Evolutionary conservation across 164 flowering plant species (phyloP), one percentile per base, ranked within the genome.

Genomic region (Houttuynia cordata): DNA sequence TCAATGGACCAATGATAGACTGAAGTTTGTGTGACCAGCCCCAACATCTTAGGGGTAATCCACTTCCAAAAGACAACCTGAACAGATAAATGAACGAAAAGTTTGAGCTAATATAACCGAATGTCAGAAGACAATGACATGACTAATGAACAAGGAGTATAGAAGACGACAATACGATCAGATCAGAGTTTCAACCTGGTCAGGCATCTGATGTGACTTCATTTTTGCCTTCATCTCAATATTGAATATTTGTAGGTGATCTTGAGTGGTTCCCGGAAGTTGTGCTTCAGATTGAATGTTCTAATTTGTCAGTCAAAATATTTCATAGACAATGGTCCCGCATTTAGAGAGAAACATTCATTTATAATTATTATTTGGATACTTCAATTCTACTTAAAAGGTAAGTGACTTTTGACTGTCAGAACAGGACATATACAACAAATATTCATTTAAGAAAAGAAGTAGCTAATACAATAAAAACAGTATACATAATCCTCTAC

Each of bases 61-160:
- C 99, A 94, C 73, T 94, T 94, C 99, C 99, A 94, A 71, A 94
- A 94, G 45, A 83, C 96, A 74, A 94, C 78, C 99, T 94, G 58
- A 18, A 54, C 30, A 62, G 24, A 25, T 63, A 45, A 10, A 45
- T 3, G 9, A 45, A 45, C 12, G 49, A 45, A 12, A 45, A 10
- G 49, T 7, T 17, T 45, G 17, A 45, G 49, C 14, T 30, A 30
- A 2, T 2, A 30, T 30, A 30, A 30, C 37, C 6, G 23, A 54
- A 54, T n/a, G 0, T n/a, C 34, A 13, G n/a, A 6, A 14, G 24
- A 9, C 24, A 54, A 4, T 3, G 5, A 8, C 57, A 54, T 54
- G 57, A 0, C 34, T 23, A 8, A 23, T 4, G 30, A 54, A 24
- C 17, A 9, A 24, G 17, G 19, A 10, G 12, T 14, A 45, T 7